phyloP scores from a whole-genome alignment of 495 filamentous ascomycete genomes.

The Aspergillus haitiensis region DNA sequence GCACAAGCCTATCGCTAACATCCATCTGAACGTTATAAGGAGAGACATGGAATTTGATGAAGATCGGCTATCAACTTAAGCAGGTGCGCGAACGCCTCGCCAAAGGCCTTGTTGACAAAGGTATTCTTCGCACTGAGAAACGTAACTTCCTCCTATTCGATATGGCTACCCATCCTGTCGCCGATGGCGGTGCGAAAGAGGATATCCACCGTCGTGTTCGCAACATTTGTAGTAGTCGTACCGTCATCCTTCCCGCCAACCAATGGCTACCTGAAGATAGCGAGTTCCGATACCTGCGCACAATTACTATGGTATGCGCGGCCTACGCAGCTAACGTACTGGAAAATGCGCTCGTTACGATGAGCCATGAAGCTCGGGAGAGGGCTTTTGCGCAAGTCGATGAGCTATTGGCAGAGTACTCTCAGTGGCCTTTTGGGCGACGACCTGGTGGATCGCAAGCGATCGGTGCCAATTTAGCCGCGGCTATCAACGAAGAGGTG shows the following conservation, averaged over 20 bases:
- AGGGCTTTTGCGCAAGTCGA: conserved; percentile 95
- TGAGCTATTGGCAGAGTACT: conserved; percentile 91
- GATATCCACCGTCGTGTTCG: conserved; percentile 91
- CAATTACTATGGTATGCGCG: conserved; percentile 93
- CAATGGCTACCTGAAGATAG: conserved; percentile 90
- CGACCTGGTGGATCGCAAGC: conserved; percentile 70
- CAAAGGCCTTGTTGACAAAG: conserved; percentile 98
- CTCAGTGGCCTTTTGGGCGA: conserved; percentile 91
- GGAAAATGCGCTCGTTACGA: conserved; percentile 90
- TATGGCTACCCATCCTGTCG: conserved; percentile 99
- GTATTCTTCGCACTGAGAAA: conserved; percentile 97
- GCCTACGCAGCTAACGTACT: conserved; percentile 97
- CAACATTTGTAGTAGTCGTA: conserved; percentile 88
- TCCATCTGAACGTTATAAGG: conserved; percentile 51
- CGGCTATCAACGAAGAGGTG: conserved; percentile 84
- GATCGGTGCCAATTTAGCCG: conserved; percentile 91
- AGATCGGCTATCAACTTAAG: conserved; percentile 99
- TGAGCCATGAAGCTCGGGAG: conserved; percentile 92
- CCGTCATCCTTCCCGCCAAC: conserved; percentile 79
- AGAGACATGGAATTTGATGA: conserved; percentile 99
- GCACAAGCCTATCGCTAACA: conserved; percentile 25
- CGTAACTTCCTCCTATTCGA: conserved; percentile 99
- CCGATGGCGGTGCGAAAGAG: conserved; percentile 94
- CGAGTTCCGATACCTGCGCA: conserved; percentile 89
- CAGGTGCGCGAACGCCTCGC: conserved; percentile 96